Percentiles rank a stretch among this genome's conserved stretches.
phyloP scores from a whole-genome alignment of 257 asterid genomes.

The Misopates orontium region DNA sequence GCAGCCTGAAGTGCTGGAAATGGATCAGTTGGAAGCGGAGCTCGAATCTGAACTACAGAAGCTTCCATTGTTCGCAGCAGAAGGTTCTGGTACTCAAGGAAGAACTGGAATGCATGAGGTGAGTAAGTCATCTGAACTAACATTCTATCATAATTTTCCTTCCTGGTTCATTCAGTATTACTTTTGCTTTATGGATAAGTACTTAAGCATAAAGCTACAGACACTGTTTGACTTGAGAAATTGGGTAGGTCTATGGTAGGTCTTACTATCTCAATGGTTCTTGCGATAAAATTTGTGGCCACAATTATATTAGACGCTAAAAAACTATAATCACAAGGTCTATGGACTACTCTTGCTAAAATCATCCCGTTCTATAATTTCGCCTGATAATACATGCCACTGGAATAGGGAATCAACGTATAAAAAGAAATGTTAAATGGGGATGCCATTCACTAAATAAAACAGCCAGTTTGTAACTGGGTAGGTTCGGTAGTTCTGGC shows the following conservation, averaged over 20 bases:
- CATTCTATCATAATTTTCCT: not conserved
- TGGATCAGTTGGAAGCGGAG: slow-evolving; percentile 62
- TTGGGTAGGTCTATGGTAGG: too few species aligned
- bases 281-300: too few species aligned
- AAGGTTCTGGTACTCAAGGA: slow-evolving; percentile 34
- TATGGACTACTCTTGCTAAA: too few species aligned
- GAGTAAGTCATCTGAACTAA: slow-evolving; percentile 1
- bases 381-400: slow-evolving; percentile 12
- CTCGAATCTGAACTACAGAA: slow-evolving; percentile 51
- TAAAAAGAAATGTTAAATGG: not conserved
- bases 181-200: too few species aligned
- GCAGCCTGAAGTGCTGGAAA: slow-evolving; percentile 45
- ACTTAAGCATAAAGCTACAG: too few species aligned
- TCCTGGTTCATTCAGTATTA: too few species aligned
- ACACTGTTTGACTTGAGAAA: too few species aligned
- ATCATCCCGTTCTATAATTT: too few species aligned
- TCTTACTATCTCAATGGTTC: too few species aligned
- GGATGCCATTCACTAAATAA: slow-evolving; percentile 4
- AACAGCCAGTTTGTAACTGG: slow-evolving; percentile 17
- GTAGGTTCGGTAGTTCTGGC: slow-evolving; percentile 25
- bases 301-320: too few species aligned
- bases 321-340: too few species aligned
- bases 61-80: slow-evolving; percentile 44
- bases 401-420: not conserved
- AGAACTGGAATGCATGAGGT: slow-evolving; percentile 36